phyloP scores from a whole-genome alignment of 129 eudicot genomes.

The Calendula officinalis region DNA sequence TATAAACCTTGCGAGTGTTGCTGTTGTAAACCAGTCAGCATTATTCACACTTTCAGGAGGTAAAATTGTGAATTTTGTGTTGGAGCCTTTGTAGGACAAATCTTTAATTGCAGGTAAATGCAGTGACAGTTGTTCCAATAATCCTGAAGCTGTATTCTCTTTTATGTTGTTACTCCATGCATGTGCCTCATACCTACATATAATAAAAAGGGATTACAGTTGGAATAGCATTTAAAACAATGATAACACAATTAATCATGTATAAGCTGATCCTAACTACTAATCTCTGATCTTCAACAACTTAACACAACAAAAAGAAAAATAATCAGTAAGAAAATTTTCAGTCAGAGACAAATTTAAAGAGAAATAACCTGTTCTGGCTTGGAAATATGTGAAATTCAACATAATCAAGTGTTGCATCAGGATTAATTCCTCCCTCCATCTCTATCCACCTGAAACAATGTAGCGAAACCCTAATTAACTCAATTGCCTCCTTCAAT shows the following conservation, averaged over 20 bases:
- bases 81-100: slow-evolving; percentile 49
- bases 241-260: neutral
- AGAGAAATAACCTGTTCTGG: slow-evolving; percentile 64
- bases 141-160: slow-evolving; percentile 62
- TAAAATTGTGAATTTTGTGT: slow-evolving; percentile 50
- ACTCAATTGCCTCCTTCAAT: slow-evolving; percentile 3
- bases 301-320: neutral
- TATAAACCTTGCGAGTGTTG: slow-evolving; percentile 67
- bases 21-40: slow-evolving; percentile 64
- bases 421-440: slow-evolving; percentile 54
- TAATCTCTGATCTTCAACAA: neutral
- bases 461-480: slow-evolving; percentile 12
- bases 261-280: neutral
- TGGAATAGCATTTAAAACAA: neutral
- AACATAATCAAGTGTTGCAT: slow-evolving; percentile 55
- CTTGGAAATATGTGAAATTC: slow-evolving; percentile 57
- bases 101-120: slow-evolving; percentile 49
- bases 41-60: slow-evolving; percentile 36
- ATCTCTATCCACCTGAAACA: slow-evolving; percentile 46
- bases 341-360: neutral
- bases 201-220: slow-evolving; percentile 4
- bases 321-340: slow-evolving; percentile 9
- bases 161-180: slow-evolving; percentile 42
- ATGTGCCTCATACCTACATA: slow-evolving; percentile 61
- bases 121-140: slow-evolving; percentile 55